Evolutionary conservation across 768 basidiomycete species (phyloP).

Genomic region (Hydnomerulius pinastri): DNA sequence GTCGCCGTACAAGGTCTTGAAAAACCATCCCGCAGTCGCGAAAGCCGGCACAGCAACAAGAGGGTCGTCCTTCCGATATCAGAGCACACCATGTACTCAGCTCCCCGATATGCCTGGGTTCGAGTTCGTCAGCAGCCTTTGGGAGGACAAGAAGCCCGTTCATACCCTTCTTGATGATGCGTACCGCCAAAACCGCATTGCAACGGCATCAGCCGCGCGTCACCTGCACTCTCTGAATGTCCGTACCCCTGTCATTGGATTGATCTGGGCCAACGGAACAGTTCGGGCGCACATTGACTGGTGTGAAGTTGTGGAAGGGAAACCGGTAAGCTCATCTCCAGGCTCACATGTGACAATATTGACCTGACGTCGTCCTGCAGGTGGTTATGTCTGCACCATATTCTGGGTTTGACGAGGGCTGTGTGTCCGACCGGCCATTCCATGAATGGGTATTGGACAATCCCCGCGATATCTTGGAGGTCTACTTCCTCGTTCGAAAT

Average conservation of each 20-base stretch:
- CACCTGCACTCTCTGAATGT: conserved; percentile 52
- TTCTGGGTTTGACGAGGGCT: conserved; percentile 23
- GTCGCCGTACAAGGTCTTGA: conserved; percentile 51
- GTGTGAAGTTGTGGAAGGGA: conserved; percentile 39
- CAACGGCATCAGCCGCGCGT: conserved; percentile 49
- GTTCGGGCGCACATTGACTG: conserved; percentile 61
- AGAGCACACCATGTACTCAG: conserved; percentile 50
- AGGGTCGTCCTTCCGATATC: conserved; percentile 51
- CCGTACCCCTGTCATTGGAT: conserved; percentile 49
- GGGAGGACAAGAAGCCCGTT: conserved; percentile 62
- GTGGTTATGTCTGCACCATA: conserved; percentile 53
- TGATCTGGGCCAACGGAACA: conserved; percentile 53
- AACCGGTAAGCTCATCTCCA: conserved; percentile 34
- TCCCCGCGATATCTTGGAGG: conserved; percentile 46
- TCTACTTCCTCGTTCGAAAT: conserved; percentile 54
- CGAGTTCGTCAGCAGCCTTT: conserved; percentile 55
- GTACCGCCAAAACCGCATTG: conserved; percentile 59
- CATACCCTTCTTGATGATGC: conserved; percentile 52
- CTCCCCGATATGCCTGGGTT: conserved; percentile 49
- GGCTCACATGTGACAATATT: background rate
- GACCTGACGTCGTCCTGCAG: conserved; percentile 29
- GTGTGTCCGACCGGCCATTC: conserved; percentile 29
- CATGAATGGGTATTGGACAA: conserved; percentile 51
- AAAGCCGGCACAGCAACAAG: conserved; percentile 40
- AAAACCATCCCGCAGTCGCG: conserved; percentile 37